Percentiles rank a stretch among this genome's conserved stretches.
Evolutionary conservation across 768 basidiomycete species (phyloP).

Genomic region (Collybiopsis confluens): DNA sequence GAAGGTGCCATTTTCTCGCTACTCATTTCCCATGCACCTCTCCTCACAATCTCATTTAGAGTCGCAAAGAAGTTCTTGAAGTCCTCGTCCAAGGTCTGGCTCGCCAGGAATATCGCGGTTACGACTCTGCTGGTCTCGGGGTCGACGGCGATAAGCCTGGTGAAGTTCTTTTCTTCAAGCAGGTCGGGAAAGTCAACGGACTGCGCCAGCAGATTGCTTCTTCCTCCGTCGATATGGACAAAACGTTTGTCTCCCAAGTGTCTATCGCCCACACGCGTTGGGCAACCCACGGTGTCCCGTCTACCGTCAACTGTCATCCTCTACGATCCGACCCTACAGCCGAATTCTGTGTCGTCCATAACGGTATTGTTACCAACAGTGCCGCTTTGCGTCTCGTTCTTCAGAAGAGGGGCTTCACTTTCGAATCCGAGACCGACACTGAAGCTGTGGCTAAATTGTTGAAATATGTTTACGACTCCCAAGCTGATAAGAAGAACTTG

Average conservation of each 20-base stretch:
- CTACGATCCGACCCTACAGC: constrained; percentile 74
- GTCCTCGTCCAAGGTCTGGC: constrained; percentile 87
- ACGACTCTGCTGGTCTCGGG: constrained; percentile 89
- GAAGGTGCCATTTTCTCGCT: constrained; percentile 40
- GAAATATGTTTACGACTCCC: constrained; percentile 96
- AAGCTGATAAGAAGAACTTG: constrained; percentile 76
- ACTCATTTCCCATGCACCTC: background rate
- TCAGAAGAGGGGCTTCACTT: constrained; percentile 92
- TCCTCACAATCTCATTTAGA: constrained; percentile 36
- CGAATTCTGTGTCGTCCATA: constrained; percentile 95
- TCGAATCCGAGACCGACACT: constrained; percentile 95
- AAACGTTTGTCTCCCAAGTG: constrained; percentile 80
- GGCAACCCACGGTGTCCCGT: constrained; percentile 96
- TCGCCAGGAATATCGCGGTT: constrained; percentile 96
- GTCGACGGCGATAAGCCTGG: constrained; percentile 88
- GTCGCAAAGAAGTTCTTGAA: constrained; percentile 88
- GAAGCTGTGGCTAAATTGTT: constrained; percentile 94
- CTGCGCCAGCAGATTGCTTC: constrained; percentile 85
- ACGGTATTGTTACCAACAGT: constrained; percentile 97
- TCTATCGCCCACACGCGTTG: constrained; percentile 99
- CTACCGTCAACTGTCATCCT: constrained; percentile 90
- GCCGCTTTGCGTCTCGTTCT: constrained; percentile 86
- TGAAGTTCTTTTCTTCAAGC: constrained; percentile 84
- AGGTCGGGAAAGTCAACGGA: constrained; percentile 95
- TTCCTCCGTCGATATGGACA: constrained; percentile 66